These are phyloP conservation scores for Globisporangium heterothallicum DNA, from an alignment of 352 stramenopile genomes.

Conservation along the genomic window DNA sequence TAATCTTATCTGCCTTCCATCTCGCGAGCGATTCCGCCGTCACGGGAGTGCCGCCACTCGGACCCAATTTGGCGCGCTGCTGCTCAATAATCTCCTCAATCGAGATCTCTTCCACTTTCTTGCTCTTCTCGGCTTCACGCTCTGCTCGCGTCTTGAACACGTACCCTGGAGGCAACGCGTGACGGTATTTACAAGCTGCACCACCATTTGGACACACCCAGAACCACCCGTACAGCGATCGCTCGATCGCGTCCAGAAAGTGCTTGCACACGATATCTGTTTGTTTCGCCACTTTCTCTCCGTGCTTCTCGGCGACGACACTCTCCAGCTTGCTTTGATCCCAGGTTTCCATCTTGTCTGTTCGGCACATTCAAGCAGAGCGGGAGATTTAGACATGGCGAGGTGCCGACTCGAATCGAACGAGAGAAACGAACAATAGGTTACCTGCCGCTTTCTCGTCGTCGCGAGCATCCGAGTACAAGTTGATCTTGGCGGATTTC, in stretches of 20 bases:
- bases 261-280: constrained; percentile 89
- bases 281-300: constrained; percentile 71
- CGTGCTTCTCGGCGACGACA: constrained; percentile 81
- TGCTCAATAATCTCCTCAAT: constrained; percentile 91
- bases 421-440: not conserved
- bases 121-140: constrained; percentile 76
- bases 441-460: constrained; percentile 51
- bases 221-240: constrained; percentile 89
- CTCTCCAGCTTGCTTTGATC: constrained; percentile 87
- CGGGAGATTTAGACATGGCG: not conserved
- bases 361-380: not conserved
- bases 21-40: constrained; percentile 84
- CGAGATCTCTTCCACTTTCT: constrained; percentile 79
- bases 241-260: constrained; percentile 89
- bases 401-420: not conserved
- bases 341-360: constrained; percentile 84
- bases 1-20: constrained; percentile 86
- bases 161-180: constrained; percentile 84
- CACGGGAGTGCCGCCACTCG: constrained; percentile 79
- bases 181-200: constrained; percentile 72
- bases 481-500: constrained; percentile 85
- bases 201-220: constrained; percentile 87
- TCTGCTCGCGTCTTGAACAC: constrained; percentile 88
- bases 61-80: constrained; percentile 83
- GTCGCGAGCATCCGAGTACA: constrained; percentile 81